These are phyloP conservation scores for Didymella lethalis DNA, from an alignment of 2,329 filamentous ascomycete species.

Conservation along the genomic window DNA sequence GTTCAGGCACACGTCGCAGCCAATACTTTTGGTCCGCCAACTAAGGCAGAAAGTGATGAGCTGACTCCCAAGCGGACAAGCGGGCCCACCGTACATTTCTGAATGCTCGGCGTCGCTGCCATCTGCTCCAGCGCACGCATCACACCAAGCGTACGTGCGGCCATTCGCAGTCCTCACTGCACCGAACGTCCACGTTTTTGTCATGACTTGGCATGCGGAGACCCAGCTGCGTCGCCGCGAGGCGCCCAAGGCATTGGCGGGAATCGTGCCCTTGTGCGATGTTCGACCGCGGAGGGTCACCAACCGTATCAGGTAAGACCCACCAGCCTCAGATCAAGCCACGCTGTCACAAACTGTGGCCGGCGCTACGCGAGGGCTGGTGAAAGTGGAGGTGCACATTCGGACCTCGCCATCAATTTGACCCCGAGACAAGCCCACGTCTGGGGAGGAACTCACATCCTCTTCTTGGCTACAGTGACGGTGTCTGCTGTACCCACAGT, in stretches of 20 bases:
- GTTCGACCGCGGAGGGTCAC: conserved; percentile 20
- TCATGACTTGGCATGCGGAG: conserved; percentile 20
- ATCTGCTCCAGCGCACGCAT: conserved; percentile 8
- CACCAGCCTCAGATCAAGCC: conserved; percentile 44
- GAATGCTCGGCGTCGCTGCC: conserved; percentile 16
- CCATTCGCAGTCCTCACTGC: conserved; percentile 3
- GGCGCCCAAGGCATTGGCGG: conserved; percentile 34
- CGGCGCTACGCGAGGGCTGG: conserved; percentile 30
- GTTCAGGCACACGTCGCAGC: conserved; percentile 21
- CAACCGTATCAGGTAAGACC: conserved; percentile 31
- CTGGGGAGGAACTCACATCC: conserved; percentile 22
- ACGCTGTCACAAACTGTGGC: conserved; percentile 32
- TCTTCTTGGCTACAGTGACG: conserved; percentile 30
- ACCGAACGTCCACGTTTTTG: conserved; percentile 10
- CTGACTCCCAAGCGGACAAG: conserved; percentile 22
- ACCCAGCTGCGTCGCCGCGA: conserved; percentile 6
- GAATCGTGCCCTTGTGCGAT: conserved; percentile 17
- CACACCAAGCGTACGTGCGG: background rate
- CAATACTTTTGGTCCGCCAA: conserved; percentile 25
- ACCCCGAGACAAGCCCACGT: conserved; percentile 28
- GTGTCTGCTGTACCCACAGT: conserved; percentile 17
- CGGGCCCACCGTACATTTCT: conserved; percentile 23
- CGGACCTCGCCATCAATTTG: conserved; percentile 32
- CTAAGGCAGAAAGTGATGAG: conserved; percentile 21
- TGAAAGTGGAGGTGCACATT: conserved; percentile 28